Base-by-base conservation (phyloP, 257 asterid species). In the Primulina huaijiensis region DNA sequence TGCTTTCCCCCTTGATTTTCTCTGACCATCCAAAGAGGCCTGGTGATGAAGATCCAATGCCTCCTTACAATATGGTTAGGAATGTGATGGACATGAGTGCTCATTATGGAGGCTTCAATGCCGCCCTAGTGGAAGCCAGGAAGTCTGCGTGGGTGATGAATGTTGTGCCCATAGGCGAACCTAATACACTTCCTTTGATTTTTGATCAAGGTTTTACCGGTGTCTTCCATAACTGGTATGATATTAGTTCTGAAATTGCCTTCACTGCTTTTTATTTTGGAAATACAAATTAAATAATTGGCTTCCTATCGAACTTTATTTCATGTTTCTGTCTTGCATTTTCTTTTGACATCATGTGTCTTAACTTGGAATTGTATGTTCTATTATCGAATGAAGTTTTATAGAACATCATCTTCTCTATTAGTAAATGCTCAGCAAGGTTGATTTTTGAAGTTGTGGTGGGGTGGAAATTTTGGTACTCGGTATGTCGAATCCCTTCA, bases 1-100 rank as follows among this genome's bases (percentile, higher is more conserved):
- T 91, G 85, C 95, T 94, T 58, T 89, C 97, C 76, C 98, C 98
- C 52, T 81, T 90, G 73, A 90, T 93, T 74, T 93, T 93, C 80
- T 92, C 98, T 40, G 98, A 90, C 85, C 97, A 90, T 82, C 98
- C 98, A 20, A 92, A 92, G 78, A 88, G 98, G 83, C 95, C 96
- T 9, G 95, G 97, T 60, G 97, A 92, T 63, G 98, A 92, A 80
- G 98, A 93, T 64, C 98, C 98, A 4, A 73, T 82, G 75, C 92
- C 96, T 74, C 98, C 97, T 6, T 87, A 87, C 80, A 90, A 93
- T 74, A 89, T 93, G 98, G 87, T 93, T 60, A 85, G 96, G 64
- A 92, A 92, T 76, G 97, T 90, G 79, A 92, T 92, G 97, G 98
- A 92, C 83, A 87, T 90, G 97, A 90, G 71, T 79, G 96, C 98